Conservation (phyloP, 73 alveolate genomes). For the Blepharisma japonicum region DNA sequence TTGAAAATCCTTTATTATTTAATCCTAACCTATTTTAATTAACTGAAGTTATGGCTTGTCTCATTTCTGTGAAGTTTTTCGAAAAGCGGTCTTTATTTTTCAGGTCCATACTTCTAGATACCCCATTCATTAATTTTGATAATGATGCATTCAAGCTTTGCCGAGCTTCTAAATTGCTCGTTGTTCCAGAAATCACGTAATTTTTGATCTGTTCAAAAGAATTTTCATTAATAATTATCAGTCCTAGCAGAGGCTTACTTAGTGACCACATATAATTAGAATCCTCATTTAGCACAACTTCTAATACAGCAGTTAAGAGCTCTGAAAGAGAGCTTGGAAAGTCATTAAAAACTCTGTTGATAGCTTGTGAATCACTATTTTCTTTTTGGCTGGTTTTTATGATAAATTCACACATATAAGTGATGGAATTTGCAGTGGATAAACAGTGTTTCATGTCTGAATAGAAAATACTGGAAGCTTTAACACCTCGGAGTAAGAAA, state of each 20-base stretch:
- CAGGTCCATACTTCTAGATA: conserved; percentile 19
- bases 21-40: too few species aligned
- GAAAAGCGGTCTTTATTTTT: conserved; percentile 23
- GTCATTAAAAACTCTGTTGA: background rate
- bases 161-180: background rate
- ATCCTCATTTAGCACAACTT: conserved; percentile 4
- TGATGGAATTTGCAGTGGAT: background rate
- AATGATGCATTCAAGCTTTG: background rate
- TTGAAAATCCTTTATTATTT: too few species aligned
- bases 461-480: background rate
- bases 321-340: background rate
- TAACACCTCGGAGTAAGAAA: background rate
- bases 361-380: background rate
- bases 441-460: conserved; percentile 11
- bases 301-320: background rate
- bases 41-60: background rate
- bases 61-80: conserved; percentile 10
- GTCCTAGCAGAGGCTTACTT: conserved; percentile 27
- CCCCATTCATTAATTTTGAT: conserved; percentile 28
- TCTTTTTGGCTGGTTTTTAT: conserved; percentile 23
- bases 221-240: conserved; percentile 17
- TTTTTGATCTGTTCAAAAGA: background rate
- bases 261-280: conserved; percentile 17
- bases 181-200: background rate
- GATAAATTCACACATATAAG: background rate